phyloP scores from a whole-genome alignment of 495 filamentous ascomycete genomes.

The Penicillium pancosmium region DNA sequence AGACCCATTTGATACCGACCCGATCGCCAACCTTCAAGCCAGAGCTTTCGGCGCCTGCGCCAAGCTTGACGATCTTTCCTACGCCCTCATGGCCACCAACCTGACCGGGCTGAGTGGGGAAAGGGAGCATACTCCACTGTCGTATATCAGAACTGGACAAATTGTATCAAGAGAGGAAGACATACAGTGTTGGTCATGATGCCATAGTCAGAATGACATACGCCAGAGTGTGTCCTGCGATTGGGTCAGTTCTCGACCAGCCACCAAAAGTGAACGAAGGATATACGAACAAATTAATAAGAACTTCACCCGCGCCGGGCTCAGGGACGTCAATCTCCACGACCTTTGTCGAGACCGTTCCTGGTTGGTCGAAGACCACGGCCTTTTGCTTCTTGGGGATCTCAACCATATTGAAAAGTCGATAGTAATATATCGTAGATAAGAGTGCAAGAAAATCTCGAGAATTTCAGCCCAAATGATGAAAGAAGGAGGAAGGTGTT shows the following conservation, averaged over 20 bases:
- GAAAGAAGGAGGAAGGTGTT: neutral
- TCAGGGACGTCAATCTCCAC: slow-evolving; percentile 67
- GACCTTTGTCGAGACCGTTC: slow-evolving; percentile 67
- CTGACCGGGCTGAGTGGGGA: slow-evolving; percentile 65
- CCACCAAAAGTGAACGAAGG: neutral
- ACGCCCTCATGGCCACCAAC: slow-evolving; percentile 68
- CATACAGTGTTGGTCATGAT: slow-evolving; percentile 60
- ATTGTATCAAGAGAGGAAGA: slow-evolving; percentile 6
- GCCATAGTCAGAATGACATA: slow-evolving; percentile 69
- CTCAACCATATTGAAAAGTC: slow-evolving; percentile 27
- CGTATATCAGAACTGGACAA: slow-evolving; percentile 12
- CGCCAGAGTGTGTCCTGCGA: slow-evolving; percentile 64
- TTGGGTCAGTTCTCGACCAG: slow-evolving; percentile 7
- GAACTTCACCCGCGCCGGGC: slow-evolving; percentile 63
- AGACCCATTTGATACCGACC: slow-evolving; percentile 63
- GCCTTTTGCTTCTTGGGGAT: slow-evolving; percentile 71
- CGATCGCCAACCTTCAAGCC: slow-evolving; percentile 66
- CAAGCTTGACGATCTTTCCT: slow-evolving; percentile 64
- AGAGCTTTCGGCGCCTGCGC: slow-evolving; percentile 48
- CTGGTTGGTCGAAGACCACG: slow-evolving; percentile 68
- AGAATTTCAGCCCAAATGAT: neutral
- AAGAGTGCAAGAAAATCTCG: neutral
- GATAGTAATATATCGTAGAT: neutral
- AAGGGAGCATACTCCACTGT: slow-evolving; percentile 59
- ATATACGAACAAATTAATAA: slow-evolving; percentile 60